phyloP scores from a whole-genome alignment of 805 yeast species.

The Suhomyces sp. region DNA sequence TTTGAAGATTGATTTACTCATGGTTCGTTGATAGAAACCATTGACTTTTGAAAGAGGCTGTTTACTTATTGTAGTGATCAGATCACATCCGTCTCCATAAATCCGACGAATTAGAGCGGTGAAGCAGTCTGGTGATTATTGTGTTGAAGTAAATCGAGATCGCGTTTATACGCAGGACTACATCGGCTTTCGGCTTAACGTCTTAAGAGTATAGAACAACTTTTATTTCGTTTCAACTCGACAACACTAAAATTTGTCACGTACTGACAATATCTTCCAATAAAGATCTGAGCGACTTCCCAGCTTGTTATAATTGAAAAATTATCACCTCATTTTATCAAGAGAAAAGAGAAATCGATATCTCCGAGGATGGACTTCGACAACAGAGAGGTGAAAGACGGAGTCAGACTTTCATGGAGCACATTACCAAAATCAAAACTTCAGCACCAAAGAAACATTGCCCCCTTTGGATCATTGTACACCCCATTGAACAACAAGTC shows the following conservation, averaged over 20 bases:
- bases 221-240: not conserved
- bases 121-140: not conserved
- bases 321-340: too few species aligned
- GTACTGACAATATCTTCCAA: not conserved
- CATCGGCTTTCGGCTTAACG: not conserved
- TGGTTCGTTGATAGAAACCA: too few species aligned
- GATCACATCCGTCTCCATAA: not conserved
- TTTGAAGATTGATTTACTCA: too few species aligned
- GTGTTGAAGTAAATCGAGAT: not conserved
- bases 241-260: not conserved
- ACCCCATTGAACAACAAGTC: conserved; percentile 55
- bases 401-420: conserved; percentile 76
- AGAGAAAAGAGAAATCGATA: not conserved
- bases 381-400: conserved; percentile 65
- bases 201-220: not conserved
- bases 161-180: not conserved
- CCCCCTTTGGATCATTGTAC: conserved; percentile 57
- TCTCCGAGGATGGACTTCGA: conserved; percentile 41
- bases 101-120: not conserved
- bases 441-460: conserved; percentile 49
- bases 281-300: not conserved
- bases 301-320: not conserved
- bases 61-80: not conserved
- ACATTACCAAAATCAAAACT: conserved; percentile 52
- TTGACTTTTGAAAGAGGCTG: too few species aligned